Conservation (phyloP, 768 basidiomycete genomes). For the Serendipita sp. region DNA sequence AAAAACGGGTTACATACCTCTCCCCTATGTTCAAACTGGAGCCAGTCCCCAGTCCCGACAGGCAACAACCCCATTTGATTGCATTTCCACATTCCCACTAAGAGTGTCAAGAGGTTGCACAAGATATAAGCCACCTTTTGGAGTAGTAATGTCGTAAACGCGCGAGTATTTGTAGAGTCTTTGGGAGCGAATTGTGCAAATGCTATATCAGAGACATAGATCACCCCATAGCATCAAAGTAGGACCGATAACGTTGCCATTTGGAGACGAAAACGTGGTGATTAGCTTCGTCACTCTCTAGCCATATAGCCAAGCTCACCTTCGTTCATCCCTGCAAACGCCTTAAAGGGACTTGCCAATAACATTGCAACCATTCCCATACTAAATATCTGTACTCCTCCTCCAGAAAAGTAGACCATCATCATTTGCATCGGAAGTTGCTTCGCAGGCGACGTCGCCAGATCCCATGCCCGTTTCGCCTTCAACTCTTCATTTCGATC, state of each 20-base stretch:
- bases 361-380: conserved; percentile 95
- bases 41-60: conserved; percentile 84
- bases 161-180: conserved; percentile 26
- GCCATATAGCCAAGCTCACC: conserved; percentile 30
- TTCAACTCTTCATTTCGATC: conserved; percentile 52
- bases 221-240: neutral
- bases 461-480: conserved; percentile 70
- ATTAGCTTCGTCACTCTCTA: neutral
- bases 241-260: neutral
- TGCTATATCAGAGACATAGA: conserved; percentile 24
- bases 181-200: conserved; percentile 52
- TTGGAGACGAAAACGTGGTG: neutral
- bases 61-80: conserved; percentile 83
- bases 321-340: conserved; percentile 58
- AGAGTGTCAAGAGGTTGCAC: conserved; percentile 64
- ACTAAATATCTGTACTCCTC: conserved; percentile 90
- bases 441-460: conserved; percentile 73
- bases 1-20: neutral
- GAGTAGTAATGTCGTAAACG: conserved; percentile 37
- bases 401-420: conserved; percentile 98
- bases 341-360: conserved; percentile 72
- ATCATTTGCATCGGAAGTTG: conserved; percentile 91
- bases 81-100: conserved; percentile 85
- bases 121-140: conserved; percentile 58
- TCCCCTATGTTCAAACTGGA: conserved; percentile 78